A percentile compares a stretch with the other conserved stretches of the same genome.
Evolutionary conservation across 2,329 filamentous ascomycete species (phyloP).

Genomic region (Lasiodiplodia citricola): DNA sequence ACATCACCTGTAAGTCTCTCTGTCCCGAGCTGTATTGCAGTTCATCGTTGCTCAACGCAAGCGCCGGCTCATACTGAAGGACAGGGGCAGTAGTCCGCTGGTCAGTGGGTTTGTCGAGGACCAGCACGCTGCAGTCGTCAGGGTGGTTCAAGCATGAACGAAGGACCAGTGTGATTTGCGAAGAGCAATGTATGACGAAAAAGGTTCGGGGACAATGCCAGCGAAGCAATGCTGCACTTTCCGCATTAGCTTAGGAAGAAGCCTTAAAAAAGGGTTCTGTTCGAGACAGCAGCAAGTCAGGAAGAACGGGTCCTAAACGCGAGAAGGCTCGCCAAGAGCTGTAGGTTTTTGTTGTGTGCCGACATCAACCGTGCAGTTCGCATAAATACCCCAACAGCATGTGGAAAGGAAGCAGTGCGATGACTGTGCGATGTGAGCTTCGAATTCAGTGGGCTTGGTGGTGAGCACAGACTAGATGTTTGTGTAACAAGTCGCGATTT

Average conservation of each 20-base stretch:
- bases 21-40: slow-evolving; percentile 14
- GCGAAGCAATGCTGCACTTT: not conserved
- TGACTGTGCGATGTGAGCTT: not conserved
- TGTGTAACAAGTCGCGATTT: no score
- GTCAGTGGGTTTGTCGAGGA: not conserved
- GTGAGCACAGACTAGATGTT: not conserved
- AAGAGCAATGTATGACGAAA: not conserved
- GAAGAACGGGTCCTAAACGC: not conserved
- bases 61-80: slow-evolving; percentile 1
- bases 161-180: not conserved
- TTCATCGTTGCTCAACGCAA: slow-evolving; percentile 16
- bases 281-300: not conserved
- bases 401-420: not conserved
- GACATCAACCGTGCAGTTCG: not conserved
- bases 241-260: slow-evolving; percentile 13
- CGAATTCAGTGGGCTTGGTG: not conserved
- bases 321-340: not conserved
- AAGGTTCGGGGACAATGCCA: slow-evolving; percentile 2
- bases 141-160: not conserved
- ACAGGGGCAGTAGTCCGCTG: not conserved
- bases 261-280: not conserved
- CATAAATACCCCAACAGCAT: not conserved
- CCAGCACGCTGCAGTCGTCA: not conserved
- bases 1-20: slow-evolving; percentile 18
- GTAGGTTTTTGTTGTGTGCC: not conserved